Conservation (phyloP, 257 asterid species). For the Solanum habrochaites region DNA sequence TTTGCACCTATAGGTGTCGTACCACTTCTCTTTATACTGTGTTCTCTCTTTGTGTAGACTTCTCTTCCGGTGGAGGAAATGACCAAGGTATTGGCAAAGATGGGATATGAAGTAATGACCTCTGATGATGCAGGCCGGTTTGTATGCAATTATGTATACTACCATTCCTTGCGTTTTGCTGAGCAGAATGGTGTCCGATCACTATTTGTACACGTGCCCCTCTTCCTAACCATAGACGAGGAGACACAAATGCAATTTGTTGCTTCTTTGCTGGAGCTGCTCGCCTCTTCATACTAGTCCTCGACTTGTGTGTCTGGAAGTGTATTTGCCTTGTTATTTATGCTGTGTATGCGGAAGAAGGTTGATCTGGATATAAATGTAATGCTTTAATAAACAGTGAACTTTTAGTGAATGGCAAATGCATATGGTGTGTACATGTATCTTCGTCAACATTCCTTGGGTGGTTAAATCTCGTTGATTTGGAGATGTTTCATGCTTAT, state of each 20-base stretch:
- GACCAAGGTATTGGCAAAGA: slow-evolving; percentile 46
- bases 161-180: slow-evolving; percentile 83
- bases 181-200: slow-evolving; percentile 77
- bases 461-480: background rate
- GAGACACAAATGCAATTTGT: slow-evolving; percentile 96
- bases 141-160: slow-evolving; percentile 92
- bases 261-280: slow-evolving; percentile 69
- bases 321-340: background rate
- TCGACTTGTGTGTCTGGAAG: background rate
- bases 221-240: slow-evolving; percentile 78
- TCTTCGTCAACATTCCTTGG: background rate
- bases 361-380: background rate
- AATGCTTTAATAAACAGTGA: slow-evolving; percentile 7
- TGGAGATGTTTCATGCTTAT: background rate
- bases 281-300: slow-evolving; percentile 45
- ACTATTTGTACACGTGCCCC: slow-evolving; percentile 88
- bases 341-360: slow-evolving; percentile 2
- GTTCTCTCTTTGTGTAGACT: slow-evolving; percentile 25
- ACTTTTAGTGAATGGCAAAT: slow-evolving; percentile 1
- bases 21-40: background rate
- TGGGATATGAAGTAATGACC: slow-evolving; percentile 73
- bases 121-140: slow-evolving; percentile 95
- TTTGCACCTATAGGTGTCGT: background rate
- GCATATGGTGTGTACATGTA: background rate
- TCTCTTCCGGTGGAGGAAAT: slow-evolving; percentile 66